Evolutionary conservation across 306 rosid species (phyloP).

Genomic region (Malus orientalis): DNA sequence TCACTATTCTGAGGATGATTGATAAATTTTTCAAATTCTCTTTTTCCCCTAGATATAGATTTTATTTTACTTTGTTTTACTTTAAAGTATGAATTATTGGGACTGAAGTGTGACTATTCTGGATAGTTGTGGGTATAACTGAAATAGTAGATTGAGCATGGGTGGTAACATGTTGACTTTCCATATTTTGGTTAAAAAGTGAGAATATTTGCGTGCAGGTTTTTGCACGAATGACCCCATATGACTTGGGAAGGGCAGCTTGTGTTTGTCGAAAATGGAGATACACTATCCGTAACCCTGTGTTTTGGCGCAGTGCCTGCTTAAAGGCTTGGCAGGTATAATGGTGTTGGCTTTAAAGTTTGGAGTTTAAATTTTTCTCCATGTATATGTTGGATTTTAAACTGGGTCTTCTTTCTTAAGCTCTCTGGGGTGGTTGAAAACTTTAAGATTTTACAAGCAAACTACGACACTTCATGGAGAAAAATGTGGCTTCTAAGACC

Average conservation of each 20-base stretch:
- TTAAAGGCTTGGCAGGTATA: constrained; percentile 99
- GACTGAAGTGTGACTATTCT: not conserved
- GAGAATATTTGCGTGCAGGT: constrained; percentile 35
- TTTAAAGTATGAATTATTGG: not conserved
- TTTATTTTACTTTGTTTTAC: not conserved
- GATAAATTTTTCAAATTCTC: not conserved
- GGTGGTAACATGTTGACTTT: not conserved
- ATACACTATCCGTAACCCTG: constrained; percentile 85
- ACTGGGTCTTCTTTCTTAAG: constrained; percentile 35
- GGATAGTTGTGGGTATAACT: not conserved
- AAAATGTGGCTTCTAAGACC: constrained; percentile 94
- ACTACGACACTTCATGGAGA: constrained; percentile 80
- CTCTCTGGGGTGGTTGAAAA: constrained; percentile 65
- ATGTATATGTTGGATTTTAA: constrained; percentile 16
- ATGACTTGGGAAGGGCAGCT: constrained; percentile 76
- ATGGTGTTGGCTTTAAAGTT: constrained; percentile 6
- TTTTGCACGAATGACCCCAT: constrained; percentile 74
- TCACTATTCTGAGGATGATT: not conserved
- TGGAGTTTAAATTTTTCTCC: constrained; percentile 8
- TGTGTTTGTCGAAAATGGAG: constrained; percentile 97
- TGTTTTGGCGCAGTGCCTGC: constrained; percentile 88
- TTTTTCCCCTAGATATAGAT: not conserved
- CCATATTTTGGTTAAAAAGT: not conserved
- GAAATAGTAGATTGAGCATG: not conserved
- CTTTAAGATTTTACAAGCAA: constrained; percentile 66